phyloP scores from a whole-genome alignment of 78 protist genomes.

The Guillardia theta region DNA sequence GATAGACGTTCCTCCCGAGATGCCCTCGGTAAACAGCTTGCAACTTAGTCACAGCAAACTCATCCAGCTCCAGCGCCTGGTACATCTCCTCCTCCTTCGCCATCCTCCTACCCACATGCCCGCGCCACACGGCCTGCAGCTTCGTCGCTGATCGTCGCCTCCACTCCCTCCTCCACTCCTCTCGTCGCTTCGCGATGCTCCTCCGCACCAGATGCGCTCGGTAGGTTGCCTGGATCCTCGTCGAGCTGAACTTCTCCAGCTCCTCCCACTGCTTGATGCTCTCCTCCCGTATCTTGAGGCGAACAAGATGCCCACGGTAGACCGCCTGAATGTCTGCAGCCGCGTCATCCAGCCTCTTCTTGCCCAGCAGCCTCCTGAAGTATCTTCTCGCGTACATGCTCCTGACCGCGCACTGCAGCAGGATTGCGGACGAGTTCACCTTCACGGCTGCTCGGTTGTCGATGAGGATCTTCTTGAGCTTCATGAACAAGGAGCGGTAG shows the following conservation, averaged over 20 bases:
- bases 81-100: constrained; percentile 14
- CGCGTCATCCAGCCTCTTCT: neutral
- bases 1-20: neutral
- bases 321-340: neutral
- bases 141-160: neutral
- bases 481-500: neutral
- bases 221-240: neutral
- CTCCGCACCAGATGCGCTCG: constrained; percentile 29
- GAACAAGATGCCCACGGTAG: neutral
- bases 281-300: neutral
- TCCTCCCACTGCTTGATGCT: constrained; percentile 36
- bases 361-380: neutral
- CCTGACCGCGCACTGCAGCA: neutral
- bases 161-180: neutral
- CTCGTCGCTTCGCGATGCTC: neutral
- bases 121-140: constrained; percentile 7
- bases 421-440: neutral
- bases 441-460: neutral
- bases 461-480: constrained; percentile 28
- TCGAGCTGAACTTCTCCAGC: neutral
- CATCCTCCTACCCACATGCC: neutral
- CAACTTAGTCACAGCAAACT: neutral
- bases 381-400: neutral
- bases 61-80: constrained; percentile 16
- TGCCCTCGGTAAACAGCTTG: neutral